Base-by-base conservation (phyloP, 495 filamentous ascomycete species). In the Haplographium delicatum region DNA sequence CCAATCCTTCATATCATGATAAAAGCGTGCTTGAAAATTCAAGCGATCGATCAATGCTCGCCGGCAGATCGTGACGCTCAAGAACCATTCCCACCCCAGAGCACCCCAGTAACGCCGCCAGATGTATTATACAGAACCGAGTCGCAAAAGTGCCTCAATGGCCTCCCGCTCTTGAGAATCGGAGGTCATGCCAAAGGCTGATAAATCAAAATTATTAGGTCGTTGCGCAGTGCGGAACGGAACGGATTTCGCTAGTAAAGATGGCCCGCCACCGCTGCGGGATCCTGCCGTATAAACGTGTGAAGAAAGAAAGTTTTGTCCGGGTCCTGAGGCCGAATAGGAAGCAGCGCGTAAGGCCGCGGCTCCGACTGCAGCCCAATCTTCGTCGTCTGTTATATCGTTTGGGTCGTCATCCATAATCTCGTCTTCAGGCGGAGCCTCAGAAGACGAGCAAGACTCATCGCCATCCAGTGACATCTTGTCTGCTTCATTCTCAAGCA, bases 371-470 rank as follows among this genome's bases (percentile, higher is more conserved):
- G 84, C 81, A 18, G 88, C 89, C 90, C 90, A 95, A 69, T 98
- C 91, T 65, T 98, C 93, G 56, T 96, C 89, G 66, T 98, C 93
- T n/a, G 93, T 97, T 44, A 83, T 76, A 62, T 94, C 88, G 57
- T 86, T 84, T 47, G 88, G 81, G 62, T 85, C 79, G 58, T 79
- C 74, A 54, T 68, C 68, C 74, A 78, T 74, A 58, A 74, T 73
- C 59, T 85, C 75, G 25, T 84, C 82, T 47, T 81, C 81, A 34
- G 83, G 81, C 10, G 74, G 82, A n/a, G 78, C 80, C 55, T 86
- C 85, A 26, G 83, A 88, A 42, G 84, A 84, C 34, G 86, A 86
- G 30, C 80, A 83, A 50, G 84, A 85, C 31, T 74, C 81, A 22
- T 83, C 81, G 27, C 77, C 78, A 56, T 91, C 88, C 44, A 96